phyloP scores from a whole-genome alignment of 495 filamentous ascomycete species.

The Aspergillus bertholletiae region DNA sequence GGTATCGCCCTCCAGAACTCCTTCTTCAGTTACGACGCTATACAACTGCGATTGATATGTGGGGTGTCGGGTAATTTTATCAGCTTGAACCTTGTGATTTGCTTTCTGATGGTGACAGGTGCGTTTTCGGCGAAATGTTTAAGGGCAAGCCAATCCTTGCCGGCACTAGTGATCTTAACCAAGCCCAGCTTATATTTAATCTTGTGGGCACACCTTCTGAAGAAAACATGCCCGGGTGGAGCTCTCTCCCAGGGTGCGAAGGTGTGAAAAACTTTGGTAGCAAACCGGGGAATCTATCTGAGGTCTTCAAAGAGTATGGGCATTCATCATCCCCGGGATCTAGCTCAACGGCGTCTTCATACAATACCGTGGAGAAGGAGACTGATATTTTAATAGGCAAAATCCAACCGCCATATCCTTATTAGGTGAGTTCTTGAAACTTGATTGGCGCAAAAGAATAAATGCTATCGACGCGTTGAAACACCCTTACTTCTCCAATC shows the following conservation, averaged over 20 bases:
- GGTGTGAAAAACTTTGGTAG: slow-evolving; percentile 62
- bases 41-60: slow-evolving; percentile 95
- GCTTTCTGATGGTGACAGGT: slow-evolving; percentile 47
- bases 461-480: slow-evolving; percentile 93
- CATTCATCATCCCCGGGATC: neutral
- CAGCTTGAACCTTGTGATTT: neutral
- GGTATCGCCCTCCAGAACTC: slow-evolving; percentile 95
- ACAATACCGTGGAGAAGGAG: neutral
- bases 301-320: slow-evolving; percentile 65
- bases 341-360: too few species aligned
- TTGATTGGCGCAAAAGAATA: slow-evolving; percentile 83
- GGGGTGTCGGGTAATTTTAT: slow-evolving; percentile 81
- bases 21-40: slow-evolving; percentile 82
- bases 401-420: slow-evolving; percentile 69
- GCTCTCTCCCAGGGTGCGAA: slow-evolving; percentile 74
- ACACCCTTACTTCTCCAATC: slow-evolving; percentile 83
- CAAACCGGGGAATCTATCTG: slow-evolving; percentile 61
- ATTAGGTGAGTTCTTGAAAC: slow-evolving; percentile 74
- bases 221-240: slow-evolving; percentile 92
- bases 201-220: slow-evolving; percentile 91
- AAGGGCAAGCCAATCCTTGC: slow-evolving; percentile 88
- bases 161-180: slow-evolving; percentile 83
- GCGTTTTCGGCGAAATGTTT: slow-evolving; percentile 98
- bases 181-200: slow-evolving; percentile 86
- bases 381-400: slow-evolving; percentile 24